These are phyloP conservation scores for Pyrus communis DNA, from an alignment of 306 rosid species.

Conservation along the genomic window DNA sequence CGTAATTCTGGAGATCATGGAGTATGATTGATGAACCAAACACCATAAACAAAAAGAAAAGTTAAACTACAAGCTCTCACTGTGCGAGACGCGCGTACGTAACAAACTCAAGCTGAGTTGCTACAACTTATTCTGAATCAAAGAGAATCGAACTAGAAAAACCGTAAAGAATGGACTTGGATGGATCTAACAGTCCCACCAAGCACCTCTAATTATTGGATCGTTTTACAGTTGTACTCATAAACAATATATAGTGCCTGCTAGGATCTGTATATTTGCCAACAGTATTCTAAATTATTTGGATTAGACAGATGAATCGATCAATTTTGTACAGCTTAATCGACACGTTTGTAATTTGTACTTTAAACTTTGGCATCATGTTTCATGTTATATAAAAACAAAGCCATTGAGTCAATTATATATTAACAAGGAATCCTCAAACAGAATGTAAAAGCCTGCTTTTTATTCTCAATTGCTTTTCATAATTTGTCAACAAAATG, in stretches of 20 bases:
- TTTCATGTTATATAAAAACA: not conserved
- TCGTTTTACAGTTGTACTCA: not conserved
- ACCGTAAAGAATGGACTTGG: too few relatives aligned
- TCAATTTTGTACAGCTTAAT: not conserved
- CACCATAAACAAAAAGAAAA: too few relatives aligned
- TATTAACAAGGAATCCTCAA: constrained; percentile 23
- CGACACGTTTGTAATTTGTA: not conserved
- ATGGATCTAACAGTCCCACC: too few relatives aligned
- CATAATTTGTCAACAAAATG: not conserved
- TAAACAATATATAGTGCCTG: not conserved
- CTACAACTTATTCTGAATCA: too few relatives aligned
- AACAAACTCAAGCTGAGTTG: too few relatives aligned
- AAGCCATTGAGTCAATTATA: not conserved
- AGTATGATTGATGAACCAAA: too few relatives aligned
- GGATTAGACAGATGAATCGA: not conserved
- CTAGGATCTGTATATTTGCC: not conserved
- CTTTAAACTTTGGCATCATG: not conserved
- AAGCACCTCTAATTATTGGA: too few relatives aligned
- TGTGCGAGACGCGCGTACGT: too few relatives aligned
- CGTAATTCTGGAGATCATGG: too few relatives aligned
- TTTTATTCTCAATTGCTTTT: not conserved
- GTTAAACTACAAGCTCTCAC: too few relatives aligned
- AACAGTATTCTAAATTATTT: not conserved
- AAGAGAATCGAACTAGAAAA: too few relatives aligned
- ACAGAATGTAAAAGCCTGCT: constrained; percentile 34